phyloP scores from a whole-genome alignment of 805 yeast genomes.

The Metschnikowia continentalis region DNA sequence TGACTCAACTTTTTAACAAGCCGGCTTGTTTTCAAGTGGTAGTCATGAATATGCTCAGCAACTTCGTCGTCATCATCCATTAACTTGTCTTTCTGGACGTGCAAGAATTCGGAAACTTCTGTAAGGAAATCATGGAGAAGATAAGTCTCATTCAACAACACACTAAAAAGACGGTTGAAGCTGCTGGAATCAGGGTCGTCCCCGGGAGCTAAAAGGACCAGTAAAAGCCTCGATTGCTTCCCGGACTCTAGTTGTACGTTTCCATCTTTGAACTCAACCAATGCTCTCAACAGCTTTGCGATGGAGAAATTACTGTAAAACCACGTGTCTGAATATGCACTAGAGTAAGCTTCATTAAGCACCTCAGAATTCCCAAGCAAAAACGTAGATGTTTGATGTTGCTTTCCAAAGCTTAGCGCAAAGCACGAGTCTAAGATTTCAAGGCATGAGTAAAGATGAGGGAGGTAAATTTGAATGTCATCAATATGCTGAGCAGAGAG shows the following conservation, averaged over 20 bases:
- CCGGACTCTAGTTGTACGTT: neutral
- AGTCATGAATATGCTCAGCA: slow-evolving; percentile 30
- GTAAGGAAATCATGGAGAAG: slow-evolving; percentile 33
- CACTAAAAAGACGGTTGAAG: slow-evolving; percentile 11
- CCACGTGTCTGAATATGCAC: neutral
- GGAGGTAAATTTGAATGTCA: slow-evolving; percentile 18
- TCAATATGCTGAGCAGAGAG: slow-evolving; percentile 6
- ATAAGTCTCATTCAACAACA: slow-evolving; percentile 30
- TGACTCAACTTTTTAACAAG: slow-evolving; percentile 32
- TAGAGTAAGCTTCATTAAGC: neutral
- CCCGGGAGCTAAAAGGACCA: neutral
- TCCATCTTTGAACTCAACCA: slow-evolving; percentile 1
- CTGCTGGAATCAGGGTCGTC: neutral
- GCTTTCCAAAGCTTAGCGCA: slow-evolving; percentile 49
- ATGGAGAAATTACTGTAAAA: slow-evolving; percentile 5
- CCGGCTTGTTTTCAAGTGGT: slow-evolving; percentile 37
- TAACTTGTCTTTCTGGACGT: neutral
- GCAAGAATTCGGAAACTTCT: slow-evolving; percentile 24
- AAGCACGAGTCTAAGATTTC: slow-evolving; percentile 49
- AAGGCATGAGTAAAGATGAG: slow-evolving; percentile 47
- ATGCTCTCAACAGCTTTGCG: slow-evolving; percentile 5
- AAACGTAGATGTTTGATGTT: slow-evolving; percentile 13
- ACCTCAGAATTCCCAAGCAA: neutral
- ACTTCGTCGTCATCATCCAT: slow-evolving; percentile 19
- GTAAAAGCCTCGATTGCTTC: neutral